Percentiles rank a stretch among this genome's conserved stretches.
Conservation (phyloP, 257 asterid genomes). For the Coffea canephora region DNA sequence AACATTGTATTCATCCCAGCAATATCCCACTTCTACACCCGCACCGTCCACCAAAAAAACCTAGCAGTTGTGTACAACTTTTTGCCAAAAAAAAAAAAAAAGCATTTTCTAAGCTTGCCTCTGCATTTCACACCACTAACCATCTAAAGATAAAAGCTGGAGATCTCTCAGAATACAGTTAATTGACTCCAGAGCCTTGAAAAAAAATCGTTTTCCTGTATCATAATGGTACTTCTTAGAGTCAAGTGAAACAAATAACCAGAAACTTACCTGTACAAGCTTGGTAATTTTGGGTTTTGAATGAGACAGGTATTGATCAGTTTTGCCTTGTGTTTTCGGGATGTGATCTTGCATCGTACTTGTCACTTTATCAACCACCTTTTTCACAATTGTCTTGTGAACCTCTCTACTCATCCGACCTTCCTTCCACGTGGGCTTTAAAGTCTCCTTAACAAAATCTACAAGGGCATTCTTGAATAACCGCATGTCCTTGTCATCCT, state of each 20-base stretch:
- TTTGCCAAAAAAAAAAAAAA: background rate
- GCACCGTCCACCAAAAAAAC: background rate
- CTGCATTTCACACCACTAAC: background rate
- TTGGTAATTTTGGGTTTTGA: constrained; percentile 76
- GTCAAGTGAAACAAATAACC: background rate
- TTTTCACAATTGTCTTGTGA: constrained; percentile 88
- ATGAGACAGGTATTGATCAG: constrained; percentile 67
- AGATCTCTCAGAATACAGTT: background rate
- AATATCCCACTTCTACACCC: background rate
- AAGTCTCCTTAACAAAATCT: constrained; percentile 79
- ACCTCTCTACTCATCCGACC: constrained; percentile 89
- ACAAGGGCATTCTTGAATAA: constrained; percentile 72
- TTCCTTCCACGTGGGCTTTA: constrained; percentile 95
- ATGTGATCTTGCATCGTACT: constrained; percentile 66
- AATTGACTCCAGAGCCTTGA: background rate
- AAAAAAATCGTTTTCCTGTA: background rate
- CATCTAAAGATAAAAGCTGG: background rate
- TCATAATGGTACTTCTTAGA: constrained; percentile 3
- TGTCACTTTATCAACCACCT: constrained; percentile 90
- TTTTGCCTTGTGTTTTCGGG: constrained; percentile 77
- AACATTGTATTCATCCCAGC: background rate
- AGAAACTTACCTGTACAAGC: constrained; percentile 75
- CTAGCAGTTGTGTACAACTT: background rate
- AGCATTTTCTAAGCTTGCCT: background rate
- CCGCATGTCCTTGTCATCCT: constrained; percentile 83